Evolutionary conservation across 108 stramenopile species (phyloP), one percentile per base, ranked within the genome.

Genomic region (Cyclotella atomus): DNA sequence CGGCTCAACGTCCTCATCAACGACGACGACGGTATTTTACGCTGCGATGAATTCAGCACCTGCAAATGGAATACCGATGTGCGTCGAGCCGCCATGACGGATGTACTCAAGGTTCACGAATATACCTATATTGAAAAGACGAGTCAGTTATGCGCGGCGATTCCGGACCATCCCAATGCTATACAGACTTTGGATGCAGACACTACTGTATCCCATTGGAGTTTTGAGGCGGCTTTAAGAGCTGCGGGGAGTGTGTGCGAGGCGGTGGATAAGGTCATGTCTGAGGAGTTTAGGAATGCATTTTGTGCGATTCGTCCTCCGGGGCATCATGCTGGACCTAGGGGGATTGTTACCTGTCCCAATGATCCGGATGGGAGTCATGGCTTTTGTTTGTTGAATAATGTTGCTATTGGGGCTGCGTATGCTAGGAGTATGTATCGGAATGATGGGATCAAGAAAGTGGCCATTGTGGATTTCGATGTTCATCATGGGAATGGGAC

Each of bases 311-410:
- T 99, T 50, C 91, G 99, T 29, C 99, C 99, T 21, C 99, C 99
- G 2, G 99, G 99, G 34, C 99, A 99, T 77, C 99, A 99, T 84
- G 98, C 98, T 30, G 98, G 97, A 15, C 92, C 96, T 20, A 50
- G 91, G 12, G 99, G 99, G 14, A 92, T 98, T 65, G 96, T 98
- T 46, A 91, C 85, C 20, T 96, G 95, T 77, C 83, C 82, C 27
- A 96, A 96, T 69, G 96, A 96, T 71, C 88, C 87, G 14, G 85
- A 95, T 36, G 96, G 90, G 16, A 91, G 91, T 23, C 92, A 93
- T 81, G 99, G 99, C 1, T 99, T 99, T 77, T 99, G 98, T 77
- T 89, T 99, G 12, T 83, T 99, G 56, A 99, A 99, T 84, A 98
- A 99, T 76, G 96, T 99, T 57, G 97, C 97, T 21, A 94, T 99